Base-by-base conservation (phyloP, 2,329 filamentous ascomycete genomes). In the Trichoderma gracile region DNA sequence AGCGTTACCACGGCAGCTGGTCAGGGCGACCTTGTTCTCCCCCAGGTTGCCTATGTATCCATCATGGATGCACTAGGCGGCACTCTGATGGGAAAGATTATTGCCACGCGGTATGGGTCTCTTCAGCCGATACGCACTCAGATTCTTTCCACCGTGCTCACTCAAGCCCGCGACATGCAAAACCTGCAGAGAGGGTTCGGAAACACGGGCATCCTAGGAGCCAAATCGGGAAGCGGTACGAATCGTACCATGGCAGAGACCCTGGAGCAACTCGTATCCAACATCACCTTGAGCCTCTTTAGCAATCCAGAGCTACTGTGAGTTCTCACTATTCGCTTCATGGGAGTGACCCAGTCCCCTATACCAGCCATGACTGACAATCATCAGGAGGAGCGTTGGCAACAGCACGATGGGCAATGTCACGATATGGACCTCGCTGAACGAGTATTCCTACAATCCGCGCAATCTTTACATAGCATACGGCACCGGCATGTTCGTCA, bases 401-500 rank as follows among this genome's bases (percentile, higher is more conserved):
- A 52, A 52, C 49, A 52, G 49, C 27, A 52, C 49, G 19, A 45
- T 12, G 15, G 54, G 54, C 8, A 45, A 56, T 15, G 40, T 45
- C n/a, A 45, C 23, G 17, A 23, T 30, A 10, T 56, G 54, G 40
- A 45, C 40, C 14, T 43, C 54, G 4, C 23, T 45, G 3, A 45
- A 45, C 23, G 42, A 56, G 19, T 45, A 45, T 56, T 42, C 42
- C 21, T 45, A 56, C 15, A 56, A 27, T 19, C 54, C 54, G 9
- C 40, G 40, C n/a, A 45, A 56, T 15, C 54, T 56, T 10, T 56
- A 30, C 14, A 3, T n/a, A 5, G 54, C 54, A 19, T 56, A 56
- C 54, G 54, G 54, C 25, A 30, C 17, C 19, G 54, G 54, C 19
- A 56, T 56, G 45, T 30, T 56, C 17, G 54, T 38, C 25, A 56